Conservation (phyloP, 225 moss, liverwort and hornwort species). For the Asterella californica region DNA sequence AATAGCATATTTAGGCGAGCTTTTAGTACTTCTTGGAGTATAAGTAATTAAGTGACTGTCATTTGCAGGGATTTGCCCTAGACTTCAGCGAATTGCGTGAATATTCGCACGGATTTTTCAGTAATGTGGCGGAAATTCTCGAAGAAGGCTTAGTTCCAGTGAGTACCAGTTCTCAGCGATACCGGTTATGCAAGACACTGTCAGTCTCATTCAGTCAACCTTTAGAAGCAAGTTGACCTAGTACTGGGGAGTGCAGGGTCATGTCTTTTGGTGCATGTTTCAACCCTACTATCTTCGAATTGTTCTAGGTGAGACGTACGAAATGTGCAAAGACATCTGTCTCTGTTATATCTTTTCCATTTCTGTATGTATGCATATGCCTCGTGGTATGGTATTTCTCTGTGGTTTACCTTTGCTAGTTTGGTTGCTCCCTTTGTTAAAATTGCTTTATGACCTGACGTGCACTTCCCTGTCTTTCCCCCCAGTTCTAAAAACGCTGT, state of each 20-base stretch:
- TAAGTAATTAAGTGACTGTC: background rate
- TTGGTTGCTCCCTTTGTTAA: too few species aligned
- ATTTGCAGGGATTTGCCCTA: conserved; percentile 69
- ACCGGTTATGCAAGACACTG: background rate
- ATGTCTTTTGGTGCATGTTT: background rate
- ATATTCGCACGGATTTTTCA: conserved; percentile 97
- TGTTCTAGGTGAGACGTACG: background rate
- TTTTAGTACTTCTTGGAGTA: background rate
- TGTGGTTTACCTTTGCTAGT: too few species aligned
- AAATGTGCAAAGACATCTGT: background rate
- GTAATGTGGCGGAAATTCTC: conserved; percentile 91
- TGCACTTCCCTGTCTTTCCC: too few species aligned
- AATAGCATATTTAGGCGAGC: background rate
- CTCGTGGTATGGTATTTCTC: too few species aligned
- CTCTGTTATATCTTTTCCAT: too few species aligned
- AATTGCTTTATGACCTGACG: too few species aligned
- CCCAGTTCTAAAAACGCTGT: too few species aligned
- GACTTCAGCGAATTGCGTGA: conserved; percentile 97
- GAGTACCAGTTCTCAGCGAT: conserved; percentile 9
- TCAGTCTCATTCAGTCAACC: background rate
- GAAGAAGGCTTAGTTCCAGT: conserved; percentile 78
- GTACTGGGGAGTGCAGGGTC: background rate
- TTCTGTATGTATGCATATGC: too few species aligned
- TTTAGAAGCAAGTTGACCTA: background rate
- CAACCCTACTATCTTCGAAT: background rate